Conservation (phyloP, 768 basidiomycete species). For the Xerocomus spinulosus region DNA sequence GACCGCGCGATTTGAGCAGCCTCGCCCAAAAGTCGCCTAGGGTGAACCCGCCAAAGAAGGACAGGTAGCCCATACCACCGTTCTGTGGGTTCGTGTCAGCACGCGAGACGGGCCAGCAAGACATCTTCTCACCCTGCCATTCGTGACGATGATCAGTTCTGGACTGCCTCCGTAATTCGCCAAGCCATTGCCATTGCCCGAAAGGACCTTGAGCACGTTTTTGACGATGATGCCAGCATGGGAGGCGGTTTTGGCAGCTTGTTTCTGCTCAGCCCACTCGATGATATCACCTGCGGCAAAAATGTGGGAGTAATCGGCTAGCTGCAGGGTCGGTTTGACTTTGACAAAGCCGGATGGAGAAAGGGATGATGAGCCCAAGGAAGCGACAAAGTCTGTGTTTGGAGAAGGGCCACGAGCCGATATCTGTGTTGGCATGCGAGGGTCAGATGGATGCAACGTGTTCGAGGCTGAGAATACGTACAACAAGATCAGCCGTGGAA, state of each 20-base stretch:
- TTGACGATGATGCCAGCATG: slow-evolving; percentile 44
- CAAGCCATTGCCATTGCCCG: slow-evolving; percentile 29
- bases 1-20: slow-evolving; percentile 36
- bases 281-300: slow-evolving; percentile 67
- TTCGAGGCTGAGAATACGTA: slow-evolving; percentile 27
- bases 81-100: slow-evolving; percentile 26
- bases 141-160: slow-evolving; percentile 52
- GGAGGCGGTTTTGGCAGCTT: slow-evolving; percentile 39
- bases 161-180: slow-evolving; percentile 45
- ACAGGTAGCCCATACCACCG: slow-evolving; percentile 38
- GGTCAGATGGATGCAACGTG: slow-evolving; percentile 1
- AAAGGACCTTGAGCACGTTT: slow-evolving; percentile 47
- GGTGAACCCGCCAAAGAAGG: slow-evolving; percentile 41
- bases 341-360: slow-evolving; percentile 42
- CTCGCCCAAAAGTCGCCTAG: slow-evolving; percentile 42
- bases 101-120: neutral
- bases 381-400: slow-evolving; percentile 49
- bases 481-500: slow-evolving; percentile 52
- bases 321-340: slow-evolving; percentile 54
- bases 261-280: slow-evolving; percentile 62
- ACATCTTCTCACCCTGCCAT: slow-evolving; percentile 44
- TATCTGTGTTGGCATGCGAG: slow-evolving; percentile 10
- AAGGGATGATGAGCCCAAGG: slow-evolving; percentile 38
- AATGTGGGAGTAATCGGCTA: slow-evolving; percentile 46
- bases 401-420: slow-evolving; percentile 36